These are phyloP conservation scores for Symbiodinium natans DNA, from an alignment of 73 alveolate species.

Conservation along the genomic window DNA sequence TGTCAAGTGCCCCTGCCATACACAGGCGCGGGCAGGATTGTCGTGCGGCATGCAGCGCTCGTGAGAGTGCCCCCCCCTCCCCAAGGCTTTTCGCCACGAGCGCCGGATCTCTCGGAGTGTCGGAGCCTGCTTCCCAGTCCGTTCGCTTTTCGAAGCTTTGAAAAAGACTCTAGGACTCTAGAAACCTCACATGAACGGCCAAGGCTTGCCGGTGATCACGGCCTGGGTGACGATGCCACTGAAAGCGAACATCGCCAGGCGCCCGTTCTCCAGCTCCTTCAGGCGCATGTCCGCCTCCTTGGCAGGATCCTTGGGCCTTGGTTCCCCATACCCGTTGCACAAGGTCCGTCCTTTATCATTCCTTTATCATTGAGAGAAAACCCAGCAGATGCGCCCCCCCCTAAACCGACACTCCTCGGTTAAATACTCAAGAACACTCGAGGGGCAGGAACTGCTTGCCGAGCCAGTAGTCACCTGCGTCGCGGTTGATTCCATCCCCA, in stretches of 20 bases:
- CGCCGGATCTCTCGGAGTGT: no score
- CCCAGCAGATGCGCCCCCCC: no score
- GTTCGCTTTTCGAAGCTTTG: not conserved
- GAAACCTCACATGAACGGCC: constrained; percentile 18
- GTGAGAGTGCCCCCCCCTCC: not conserved
- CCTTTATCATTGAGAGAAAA: no score
- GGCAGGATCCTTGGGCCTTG: constrained; percentile 74
- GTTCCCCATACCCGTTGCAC: no score
- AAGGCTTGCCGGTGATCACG: constrained; percentile 54
- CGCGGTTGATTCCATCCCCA: constrained; percentile 44
- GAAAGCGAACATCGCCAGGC: constrained; percentile 91
- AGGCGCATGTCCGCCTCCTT: constrained; percentile 91
- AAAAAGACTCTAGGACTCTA: not conserved
- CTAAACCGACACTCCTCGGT: no score
- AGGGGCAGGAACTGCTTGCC: constrained; percentile 38
- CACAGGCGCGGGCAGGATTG: not conserved
- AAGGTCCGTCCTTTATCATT: no score
- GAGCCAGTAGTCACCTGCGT: constrained; percentile 88
- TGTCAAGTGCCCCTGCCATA: no score
- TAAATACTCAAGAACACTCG: no score
- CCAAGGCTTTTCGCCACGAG: not conserved
- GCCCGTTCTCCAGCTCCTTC: constrained; percentile 89
- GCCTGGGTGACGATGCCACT: constrained; percentile 91
- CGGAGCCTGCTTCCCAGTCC: not conserved
- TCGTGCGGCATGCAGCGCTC: no score